These are phyloP conservation scores for Lasiosphaeris hirsuta DNA, from an alignment of 495 filamentous ascomycete species.

Conservation along the genomic window DNA sequence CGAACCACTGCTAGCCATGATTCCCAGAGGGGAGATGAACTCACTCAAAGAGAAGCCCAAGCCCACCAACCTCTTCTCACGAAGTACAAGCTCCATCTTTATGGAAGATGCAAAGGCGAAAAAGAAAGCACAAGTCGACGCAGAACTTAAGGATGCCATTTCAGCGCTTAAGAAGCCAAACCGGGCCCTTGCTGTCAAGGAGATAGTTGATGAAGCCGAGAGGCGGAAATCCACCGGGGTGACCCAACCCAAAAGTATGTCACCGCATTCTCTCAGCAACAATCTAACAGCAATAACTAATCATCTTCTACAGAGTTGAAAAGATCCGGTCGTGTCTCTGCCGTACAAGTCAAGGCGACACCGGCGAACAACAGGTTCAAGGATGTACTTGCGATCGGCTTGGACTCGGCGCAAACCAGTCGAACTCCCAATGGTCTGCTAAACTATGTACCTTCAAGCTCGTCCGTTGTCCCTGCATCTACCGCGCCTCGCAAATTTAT, in stretches of 20 bases:
- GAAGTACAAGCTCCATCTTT: slow-evolving; percentile 22
- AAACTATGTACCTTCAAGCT: slow-evolving; percentile 24
- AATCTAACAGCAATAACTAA: slow-evolving; percentile 22
- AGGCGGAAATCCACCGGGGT: slow-evolving; percentile 47
- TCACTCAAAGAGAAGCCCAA: slow-evolving; percentile 37
- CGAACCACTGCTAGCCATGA: slow-evolving; percentile 53
- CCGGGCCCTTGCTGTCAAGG: slow-evolving; percentile 68
- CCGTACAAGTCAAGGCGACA: slow-evolving; percentile 74
- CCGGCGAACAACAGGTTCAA: slow-evolving; percentile 58
- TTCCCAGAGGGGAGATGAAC: slow-evolving; percentile 43
- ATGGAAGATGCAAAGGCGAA: slow-evolving; percentile 59
- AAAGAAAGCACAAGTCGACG: slow-evolving; percentile 72
- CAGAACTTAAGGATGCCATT: slow-evolving; percentile 82
- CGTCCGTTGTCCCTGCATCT: slow-evolving; percentile 34
- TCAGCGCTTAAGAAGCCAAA: slow-evolving; percentile 82
- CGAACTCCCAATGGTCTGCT: slow-evolving; percentile 16
- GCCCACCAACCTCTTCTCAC: slow-evolving; percentile 19
- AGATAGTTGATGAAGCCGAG: slow-evolving; percentile 67
- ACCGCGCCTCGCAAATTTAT: slow-evolving; percentile 36
- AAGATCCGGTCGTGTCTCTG: slow-evolving; percentile 61
- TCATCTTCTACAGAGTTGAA: slow-evolving; percentile 50
- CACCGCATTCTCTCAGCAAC: not conserved
- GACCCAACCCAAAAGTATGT: slow-evolving; percentile 40
- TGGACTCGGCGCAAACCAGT: slow-evolving; percentile 2
- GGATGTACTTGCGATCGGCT: slow-evolving; percentile 36